Conservation (phyloP, 352 stramenopile species). For the Globisporangium polare region DNA sequence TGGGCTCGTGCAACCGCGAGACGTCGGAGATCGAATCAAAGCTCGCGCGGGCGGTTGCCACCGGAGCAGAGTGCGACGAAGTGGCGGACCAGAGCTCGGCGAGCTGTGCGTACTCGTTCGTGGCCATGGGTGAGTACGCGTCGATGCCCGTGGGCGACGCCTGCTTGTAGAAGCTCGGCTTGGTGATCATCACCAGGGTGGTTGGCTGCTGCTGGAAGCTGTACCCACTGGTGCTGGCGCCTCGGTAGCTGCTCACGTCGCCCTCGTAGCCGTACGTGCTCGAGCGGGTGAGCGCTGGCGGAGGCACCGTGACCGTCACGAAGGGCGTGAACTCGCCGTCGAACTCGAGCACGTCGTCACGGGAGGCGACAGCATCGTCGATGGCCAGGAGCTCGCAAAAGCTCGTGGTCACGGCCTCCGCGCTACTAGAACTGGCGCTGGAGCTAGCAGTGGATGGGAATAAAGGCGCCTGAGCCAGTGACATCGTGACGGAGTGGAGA, state of each 20-base stretch:
- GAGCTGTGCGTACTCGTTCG: slow-evolving; percentile 16
- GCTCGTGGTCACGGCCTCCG: background rate
- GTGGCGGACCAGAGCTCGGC: slow-evolving; percentile 10
- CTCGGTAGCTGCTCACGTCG: slow-evolving; percentile 1
- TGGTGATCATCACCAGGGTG: background rate
- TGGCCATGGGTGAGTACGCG: background rate
- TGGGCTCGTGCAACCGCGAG: background rate
- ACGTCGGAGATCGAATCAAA: background rate
- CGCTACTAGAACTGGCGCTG: background rate
- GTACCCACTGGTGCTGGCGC: background rate
- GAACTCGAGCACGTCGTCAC: slow-evolving; percentile 3
- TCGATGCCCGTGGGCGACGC: slow-evolving; percentile 12
- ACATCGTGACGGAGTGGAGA: slow-evolving; percentile 1
- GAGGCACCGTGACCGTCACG: background rate
- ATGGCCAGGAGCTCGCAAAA: slow-evolving; percentile 5
- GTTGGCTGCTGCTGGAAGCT: background rate
- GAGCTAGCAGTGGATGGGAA: slow-evolving; percentile 1
- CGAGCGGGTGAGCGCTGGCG: background rate
- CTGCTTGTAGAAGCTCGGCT: background rate
- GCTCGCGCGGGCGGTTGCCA: background rate
- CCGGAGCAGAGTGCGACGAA: background rate
- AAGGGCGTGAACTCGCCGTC: slow-evolving; percentile 6
- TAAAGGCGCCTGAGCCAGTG: slow-evolving; percentile 18
- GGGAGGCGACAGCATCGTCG: background rate
- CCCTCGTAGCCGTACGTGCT: slow-evolving; percentile 6